phyloP scores from a whole-genome alignment of 108 stramenopile genomes.

The Asterionellopsis glacialis region DNA sequence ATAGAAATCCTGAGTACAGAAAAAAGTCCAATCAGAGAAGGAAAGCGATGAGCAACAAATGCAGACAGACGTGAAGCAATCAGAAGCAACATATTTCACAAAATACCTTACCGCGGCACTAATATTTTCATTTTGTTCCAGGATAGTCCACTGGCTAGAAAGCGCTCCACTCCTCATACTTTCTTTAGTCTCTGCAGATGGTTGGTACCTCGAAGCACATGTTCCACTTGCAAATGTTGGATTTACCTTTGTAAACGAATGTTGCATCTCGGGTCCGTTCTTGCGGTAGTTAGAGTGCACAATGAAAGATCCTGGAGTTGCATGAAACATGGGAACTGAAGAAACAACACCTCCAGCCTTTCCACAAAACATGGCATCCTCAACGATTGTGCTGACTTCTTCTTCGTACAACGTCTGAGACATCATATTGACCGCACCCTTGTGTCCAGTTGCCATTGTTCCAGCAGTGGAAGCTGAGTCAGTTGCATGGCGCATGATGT shows the following conservation, averaged over 20 bases:
- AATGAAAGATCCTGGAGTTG: constrained; percentile 56
- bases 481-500: constrained; percentile 60
- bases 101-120: too few species aligned
- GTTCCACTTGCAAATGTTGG: constrained; percentile 40
- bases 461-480: constrained; percentile 51
- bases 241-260: constrained; percentile 22
- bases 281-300: constrained; percentile 35
- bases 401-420: constrained; percentile 38
- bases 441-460: constrained; percentile 39
- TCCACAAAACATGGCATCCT: constrained; percentile 49
- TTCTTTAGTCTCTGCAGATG: constrained; percentile 20
- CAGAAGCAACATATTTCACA: too few species aligned
- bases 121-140: constrained; percentile 32
- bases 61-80: too few species aligned
- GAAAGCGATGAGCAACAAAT: too few species aligned
- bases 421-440: constrained; percentile 43
- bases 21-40: too few species aligned
- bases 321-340: constrained; percentile 52
- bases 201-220: constrained; percentile 29
- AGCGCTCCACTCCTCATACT: constrained; percentile 38
- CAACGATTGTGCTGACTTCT: constrained; percentile 38
- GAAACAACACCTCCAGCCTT: constrained; percentile 53
- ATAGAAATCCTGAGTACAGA: constrained; percentile 41
- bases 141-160: constrained; percentile 31
- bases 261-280: constrained; percentile 22